A percentile compares a stretch with the other conserved stretches of the same genome.
Conservation (phyloP, 2,329 filamentous ascomycete genomes). For the Sphaerostilbella broomeana region DNA sequence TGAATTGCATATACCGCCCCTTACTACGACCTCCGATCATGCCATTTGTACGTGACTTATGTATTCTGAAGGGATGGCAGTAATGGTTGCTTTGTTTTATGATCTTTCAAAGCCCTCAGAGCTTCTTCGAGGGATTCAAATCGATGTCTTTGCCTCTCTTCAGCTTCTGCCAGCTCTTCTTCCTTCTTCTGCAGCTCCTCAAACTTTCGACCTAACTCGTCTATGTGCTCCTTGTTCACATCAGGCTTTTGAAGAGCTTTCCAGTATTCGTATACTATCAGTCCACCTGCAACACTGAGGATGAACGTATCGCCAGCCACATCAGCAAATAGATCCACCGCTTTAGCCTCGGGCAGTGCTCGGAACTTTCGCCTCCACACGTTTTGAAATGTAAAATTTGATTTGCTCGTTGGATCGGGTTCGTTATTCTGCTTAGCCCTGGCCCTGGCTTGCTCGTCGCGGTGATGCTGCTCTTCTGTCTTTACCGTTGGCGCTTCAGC, state of each 20-base stretch:
- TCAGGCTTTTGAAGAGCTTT: constrained; percentile 55
- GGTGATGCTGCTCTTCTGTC: constrained; percentile 53
- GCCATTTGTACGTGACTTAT: background rate
- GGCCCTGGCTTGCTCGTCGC: constrained; percentile 43
- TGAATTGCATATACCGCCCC: too few relatives aligned
- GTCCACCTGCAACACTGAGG: constrained; percentile 47
- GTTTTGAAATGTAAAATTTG: constrained; percentile 33
- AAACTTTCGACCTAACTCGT: constrained; percentile 41
- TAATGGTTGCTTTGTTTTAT: constrained; percentile 50
- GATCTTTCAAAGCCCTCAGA: constrained; percentile 44
- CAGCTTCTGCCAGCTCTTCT: constrained; percentile 40
- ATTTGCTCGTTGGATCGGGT: constrained; percentile 3
- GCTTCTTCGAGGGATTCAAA: constrained; percentile 49
- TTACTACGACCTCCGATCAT: too few relatives aligned
- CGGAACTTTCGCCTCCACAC: constrained; percentile 59
- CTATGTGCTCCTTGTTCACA: constrained; percentile 45
- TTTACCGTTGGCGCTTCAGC: constrained; percentile 59
- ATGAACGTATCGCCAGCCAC: constrained; percentile 60
- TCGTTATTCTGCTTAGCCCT: constrained; percentile 31
- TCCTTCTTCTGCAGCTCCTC: constrained; percentile 45
- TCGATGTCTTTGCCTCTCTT: constrained; percentile 41
- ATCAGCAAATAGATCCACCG: constrained; percentile 61
- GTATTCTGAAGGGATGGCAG: constrained; percentile 32
- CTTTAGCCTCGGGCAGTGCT: constrained; percentile 56
- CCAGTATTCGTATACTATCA: constrained; percentile 58